These are phyloP conservation scores for Penicillium freii DNA, from an alignment of 2,329 filamentous ascomycete species.

Conservation along the genomic window DNA sequence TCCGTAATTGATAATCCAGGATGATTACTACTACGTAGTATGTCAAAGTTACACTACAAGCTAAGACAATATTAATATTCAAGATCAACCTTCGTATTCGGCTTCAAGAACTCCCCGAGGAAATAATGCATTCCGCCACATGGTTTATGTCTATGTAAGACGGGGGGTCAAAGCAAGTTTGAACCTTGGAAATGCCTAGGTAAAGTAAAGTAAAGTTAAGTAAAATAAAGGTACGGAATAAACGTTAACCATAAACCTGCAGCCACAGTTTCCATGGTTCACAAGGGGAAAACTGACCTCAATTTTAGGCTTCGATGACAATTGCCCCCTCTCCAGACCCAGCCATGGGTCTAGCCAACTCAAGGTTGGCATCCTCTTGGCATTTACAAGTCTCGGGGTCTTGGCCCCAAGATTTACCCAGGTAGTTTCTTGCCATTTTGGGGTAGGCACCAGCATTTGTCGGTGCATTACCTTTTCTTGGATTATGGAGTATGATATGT, in stretches of 20 bases:
- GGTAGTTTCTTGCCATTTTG: not conserved
- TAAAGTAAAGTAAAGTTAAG: conserved; percentile 1
- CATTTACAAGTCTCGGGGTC: conserved; percentile 16
- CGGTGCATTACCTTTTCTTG: not conserved
- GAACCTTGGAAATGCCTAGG: conserved; percentile 5
- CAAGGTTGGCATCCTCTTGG: conserved; percentile 17
- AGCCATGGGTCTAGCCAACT: conserved; percentile 1
- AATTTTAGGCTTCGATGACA: conserved; percentile 26
- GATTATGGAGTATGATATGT: not conserved
- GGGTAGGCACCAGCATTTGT: conserved; percentile 13
- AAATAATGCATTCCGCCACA: conserved; percentile 22
- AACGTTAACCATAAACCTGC: conserved; percentile 7
- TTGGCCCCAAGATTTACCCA: conserved; percentile 10
- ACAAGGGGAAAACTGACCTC: conserved; percentile 6
- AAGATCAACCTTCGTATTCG: conserved; percentile 20
- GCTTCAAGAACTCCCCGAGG: conserved; percentile 18
- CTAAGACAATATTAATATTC: not conserved
- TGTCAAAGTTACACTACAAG: not conserved
- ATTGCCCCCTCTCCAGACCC: not conserved
- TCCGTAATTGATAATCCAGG: not conserved
- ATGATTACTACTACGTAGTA: not conserved
- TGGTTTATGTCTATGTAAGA: conserved; percentile 19
- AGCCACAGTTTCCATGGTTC: conserved; percentile 17
- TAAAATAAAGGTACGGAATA: conserved; percentile 8
- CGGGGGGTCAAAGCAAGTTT: not conserved